A percentile compares a stretch with the other conserved stretches of the same genome.
phyloP scores from a whole-genome alignment of 1,284 basidiomycete species.

The Tylopilus sp. region DNA sequence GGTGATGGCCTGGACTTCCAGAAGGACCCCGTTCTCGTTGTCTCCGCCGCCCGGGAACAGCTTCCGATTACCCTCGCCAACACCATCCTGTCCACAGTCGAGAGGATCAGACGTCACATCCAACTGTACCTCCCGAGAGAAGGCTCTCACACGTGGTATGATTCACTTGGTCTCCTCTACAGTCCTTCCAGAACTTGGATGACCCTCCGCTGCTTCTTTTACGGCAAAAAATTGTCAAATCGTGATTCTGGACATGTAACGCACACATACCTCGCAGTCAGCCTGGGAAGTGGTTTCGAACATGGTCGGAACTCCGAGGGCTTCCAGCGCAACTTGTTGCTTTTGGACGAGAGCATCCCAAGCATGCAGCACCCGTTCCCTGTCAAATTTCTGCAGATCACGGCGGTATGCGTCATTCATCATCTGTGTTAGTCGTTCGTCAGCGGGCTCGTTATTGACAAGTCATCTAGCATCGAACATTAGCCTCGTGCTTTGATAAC shows the following conservation, averaged over 20 bases:
- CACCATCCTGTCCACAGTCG: neutral
- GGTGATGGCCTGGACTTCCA: constrained; percentile 4
- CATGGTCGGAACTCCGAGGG: constrained; percentile 65
- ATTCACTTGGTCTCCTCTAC: constrained; percentile 12
- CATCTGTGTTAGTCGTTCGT: constrained; percentile 40
- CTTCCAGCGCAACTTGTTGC: constrained; percentile 60
- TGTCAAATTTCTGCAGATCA: constrained; percentile 62
- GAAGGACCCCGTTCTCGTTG: constrained; percentile 4
- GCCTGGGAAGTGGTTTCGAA: constrained; percentile 46
- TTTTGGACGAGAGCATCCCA: constrained; percentile 69
- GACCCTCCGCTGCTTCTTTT: constrained; percentile 43
- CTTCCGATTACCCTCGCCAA: neutral
- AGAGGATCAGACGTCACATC: neutral
- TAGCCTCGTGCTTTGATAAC: constrained; percentile 64
- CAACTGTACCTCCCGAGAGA: neutral
- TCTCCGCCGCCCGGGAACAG: constrained; percentile 12
- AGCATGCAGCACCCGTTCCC: constrained; percentile 56
- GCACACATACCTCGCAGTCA: constrained; percentile 51
- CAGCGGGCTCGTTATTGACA: constrained; percentile 9
- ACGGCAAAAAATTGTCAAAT: constrained; percentile 6
- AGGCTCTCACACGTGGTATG: constrained; percentile 4
- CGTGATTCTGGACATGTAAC: neutral
- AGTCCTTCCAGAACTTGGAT: constrained; percentile 36
- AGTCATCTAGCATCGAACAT: constrained; percentile 41
- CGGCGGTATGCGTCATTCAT: constrained; percentile 56